Evolutionary conservation across 2,329 filamentous ascomycete species (phyloP), one percentile per base, ranked within the genome.

Genomic region (Diplodia corticola): DNA sequence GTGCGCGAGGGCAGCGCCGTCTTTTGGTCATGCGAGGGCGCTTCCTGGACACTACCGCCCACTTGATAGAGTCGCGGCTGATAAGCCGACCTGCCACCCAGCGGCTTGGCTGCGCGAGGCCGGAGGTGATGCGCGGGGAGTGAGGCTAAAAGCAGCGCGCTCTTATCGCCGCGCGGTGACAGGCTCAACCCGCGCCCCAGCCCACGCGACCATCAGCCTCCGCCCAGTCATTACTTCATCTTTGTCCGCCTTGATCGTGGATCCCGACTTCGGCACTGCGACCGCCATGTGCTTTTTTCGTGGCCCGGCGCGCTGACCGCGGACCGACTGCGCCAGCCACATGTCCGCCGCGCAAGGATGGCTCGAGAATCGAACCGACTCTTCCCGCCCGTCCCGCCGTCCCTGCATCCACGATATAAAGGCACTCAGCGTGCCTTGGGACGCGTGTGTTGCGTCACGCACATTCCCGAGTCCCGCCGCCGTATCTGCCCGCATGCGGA

Each of bases 321-420:
- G n/a, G 57, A 35, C 48, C 57, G n/a, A 49, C 15, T 61, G 44
- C 15, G 55, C 55, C 17, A 26, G 44, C 28, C 57, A 26, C 57
- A 60, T 59, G 54, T 15, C 7, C 37, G 37, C 54, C 37, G 55
- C 57, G 37, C 57, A 33, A 37, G 57, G 57, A 61, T 61, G 44
- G 37, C 54, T 30, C 24, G 37, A 20, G 13, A 10, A 12, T 17
- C 13, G 26, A 44, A 33, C 37, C 55, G 55, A 60, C 55, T 15
- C 2, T 44, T 44, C 40, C 35, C 53, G 53, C 28, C 13, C 35
- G 22, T 24, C 55, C 37, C n/a, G 7, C 22, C 22, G 5, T 10
- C 30, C 13, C 22, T 24, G 33, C 13, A 13, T 40, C 55, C 15
- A 22, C 20, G 33, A 49, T 46, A 46, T 48, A 61, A 48, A 46